Conservation (phyloP, 495 filamentous ascomycete species). For the Cetradonia linearis region DNA sequence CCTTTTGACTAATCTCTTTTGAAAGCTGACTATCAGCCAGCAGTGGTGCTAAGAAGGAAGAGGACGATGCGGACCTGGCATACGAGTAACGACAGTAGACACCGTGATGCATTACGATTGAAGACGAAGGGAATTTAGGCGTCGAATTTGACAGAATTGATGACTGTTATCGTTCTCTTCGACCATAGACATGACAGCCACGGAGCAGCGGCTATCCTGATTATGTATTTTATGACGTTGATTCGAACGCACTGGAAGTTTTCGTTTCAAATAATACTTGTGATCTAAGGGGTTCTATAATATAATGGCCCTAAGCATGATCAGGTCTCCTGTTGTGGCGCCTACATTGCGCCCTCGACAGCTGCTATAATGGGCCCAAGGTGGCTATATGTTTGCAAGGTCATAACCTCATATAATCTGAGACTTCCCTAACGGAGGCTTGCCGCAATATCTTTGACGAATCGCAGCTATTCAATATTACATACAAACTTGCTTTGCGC, state of each 20-base stretch:
- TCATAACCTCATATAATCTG: too few species aligned
- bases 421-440: too few species aligned
- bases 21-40: neutral
- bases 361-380: too few species aligned
- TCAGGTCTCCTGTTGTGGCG: too few species aligned
- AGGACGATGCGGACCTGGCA: constrained; percentile 18
- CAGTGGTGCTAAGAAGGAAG: neutral
- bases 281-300: too few species aligned
- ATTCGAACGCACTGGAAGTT: neutral
- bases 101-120: neutral
- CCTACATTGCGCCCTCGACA: too few species aligned
- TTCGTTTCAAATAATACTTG: neutral
- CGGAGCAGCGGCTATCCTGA: neutral
- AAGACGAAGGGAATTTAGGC: neutral
- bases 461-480: too few species aligned
- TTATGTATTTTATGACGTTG: neutral
- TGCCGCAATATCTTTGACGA: too few species aligned
- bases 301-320: too few species aligned
- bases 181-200: neutral
- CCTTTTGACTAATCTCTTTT: neutral
- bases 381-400: too few species aligned
- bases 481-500: too few species aligned
- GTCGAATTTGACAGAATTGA: neutral
- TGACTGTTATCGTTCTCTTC: neutral
- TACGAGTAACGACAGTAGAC: constrained; percentile 2